These are phyloP conservation scores for Cercospora sp. DNA, from an alignment of 2,329 filamentous ascomycete species.

Conservation along the genomic window DNA sequence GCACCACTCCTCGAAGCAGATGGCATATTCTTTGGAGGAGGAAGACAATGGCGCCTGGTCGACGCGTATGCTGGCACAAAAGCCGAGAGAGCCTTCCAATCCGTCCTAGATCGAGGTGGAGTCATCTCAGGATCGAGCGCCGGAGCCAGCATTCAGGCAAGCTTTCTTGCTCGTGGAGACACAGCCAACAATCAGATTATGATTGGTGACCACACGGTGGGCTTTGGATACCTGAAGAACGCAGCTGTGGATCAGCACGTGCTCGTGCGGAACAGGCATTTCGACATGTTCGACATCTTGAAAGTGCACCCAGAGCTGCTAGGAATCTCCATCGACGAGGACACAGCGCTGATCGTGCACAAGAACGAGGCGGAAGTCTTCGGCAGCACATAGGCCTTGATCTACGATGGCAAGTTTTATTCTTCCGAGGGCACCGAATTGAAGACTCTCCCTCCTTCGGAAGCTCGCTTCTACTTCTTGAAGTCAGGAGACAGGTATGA, in stretches of 20 bases:
- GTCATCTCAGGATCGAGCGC: constrained; percentile 28
- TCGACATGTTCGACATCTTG: constrained; percentile 28
- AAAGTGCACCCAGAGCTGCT: constrained; percentile 26
- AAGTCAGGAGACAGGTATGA: constrained; percentile 28
- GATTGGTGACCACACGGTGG: constrained; percentile 29
- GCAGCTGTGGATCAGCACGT: constrained; percentile 31
- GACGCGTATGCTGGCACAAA: constrained; percentile 31
- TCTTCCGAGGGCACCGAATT: constrained; percentile 24
- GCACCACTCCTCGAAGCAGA: constrained; percentile 24
- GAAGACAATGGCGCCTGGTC: constrained; percentile 31
- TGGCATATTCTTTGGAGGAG: constrained; percentile 31
- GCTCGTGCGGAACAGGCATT: constrained; percentile 28
- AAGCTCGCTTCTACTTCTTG: constrained; percentile 27
- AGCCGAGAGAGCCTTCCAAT: constrained; percentile 25
- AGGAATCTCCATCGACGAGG: constrained; percentile 28
- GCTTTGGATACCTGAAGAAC: constrained; percentile 30
- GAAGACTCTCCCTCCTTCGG: constrained; percentile 24
- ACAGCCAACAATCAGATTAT: constrained; percentile 28
- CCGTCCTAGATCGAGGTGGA: constrained; percentile 28
- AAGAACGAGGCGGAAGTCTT: constrained; percentile 27
- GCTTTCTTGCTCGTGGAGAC: constrained; percentile 29
- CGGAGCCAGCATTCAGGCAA: constrained; percentile 29
- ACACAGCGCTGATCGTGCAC: constrained; percentile 29
- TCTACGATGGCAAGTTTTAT: constrained; percentile 29
- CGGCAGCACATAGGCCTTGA: constrained; percentile 26